phyloP scores from a whole-genome alignment of 176 grass and related monocot species.

The Leersia perrieri region DNA sequence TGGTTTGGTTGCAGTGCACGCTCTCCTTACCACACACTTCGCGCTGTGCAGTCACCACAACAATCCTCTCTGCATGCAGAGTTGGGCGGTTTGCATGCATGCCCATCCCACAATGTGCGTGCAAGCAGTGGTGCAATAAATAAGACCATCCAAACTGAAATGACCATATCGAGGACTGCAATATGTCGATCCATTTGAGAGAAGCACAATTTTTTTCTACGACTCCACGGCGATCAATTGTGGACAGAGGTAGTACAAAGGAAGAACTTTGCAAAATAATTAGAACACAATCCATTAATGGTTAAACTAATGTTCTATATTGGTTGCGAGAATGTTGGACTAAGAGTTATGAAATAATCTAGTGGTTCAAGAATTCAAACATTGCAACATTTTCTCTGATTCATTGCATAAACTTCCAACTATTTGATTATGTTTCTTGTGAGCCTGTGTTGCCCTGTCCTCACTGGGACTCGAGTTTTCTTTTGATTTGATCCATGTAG shows the following conservation, averaged over 20 bases:
- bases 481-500: not conserved
- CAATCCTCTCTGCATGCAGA: too few relatives aligned
- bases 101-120: too few relatives aligned
- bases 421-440: not conserved
- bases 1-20: too few relatives aligned
- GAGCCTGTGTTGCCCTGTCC: not conserved
- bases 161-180: too few relatives aligned
- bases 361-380: not conserved
- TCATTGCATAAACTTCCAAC: not conserved
- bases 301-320: not conserved
- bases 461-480: not conserved
- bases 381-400: not conserved
- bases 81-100: too few relatives aligned
- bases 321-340: not conserved
- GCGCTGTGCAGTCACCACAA: too few relatives aligned
- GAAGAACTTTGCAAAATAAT: not conserved
- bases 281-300: not conserved
- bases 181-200: too few relatives aligned
- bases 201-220: too few relatives aligned
- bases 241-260: not conserved
- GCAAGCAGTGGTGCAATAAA: too few relatives aligned
- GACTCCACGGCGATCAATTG: too few relatives aligned
- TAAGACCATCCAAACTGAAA: too few relatives aligned
- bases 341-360: not conserved
- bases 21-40: too few relatives aligned